Evolutionary conservation across 441 rosid species (phyloP).

Genomic region (Arabidopsis hybrid): DNA sequence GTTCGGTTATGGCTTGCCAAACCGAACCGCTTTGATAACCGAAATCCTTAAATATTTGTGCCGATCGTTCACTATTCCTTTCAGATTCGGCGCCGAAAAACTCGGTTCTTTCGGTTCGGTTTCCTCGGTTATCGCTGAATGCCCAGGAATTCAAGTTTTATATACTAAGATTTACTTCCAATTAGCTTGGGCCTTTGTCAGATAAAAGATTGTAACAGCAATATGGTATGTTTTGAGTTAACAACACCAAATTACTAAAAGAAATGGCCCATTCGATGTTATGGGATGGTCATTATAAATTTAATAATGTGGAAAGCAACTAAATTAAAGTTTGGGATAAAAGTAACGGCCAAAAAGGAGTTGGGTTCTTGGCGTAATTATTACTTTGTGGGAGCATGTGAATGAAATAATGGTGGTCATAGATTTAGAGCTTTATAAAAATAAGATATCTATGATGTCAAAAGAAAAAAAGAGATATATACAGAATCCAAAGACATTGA

Average conservation of each 20-base stretch:
- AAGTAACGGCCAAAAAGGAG: conserved; percentile 25
- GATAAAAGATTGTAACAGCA: too few species aligned
- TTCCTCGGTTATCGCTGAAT: too few species aligned
- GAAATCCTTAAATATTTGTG: too few species aligned
- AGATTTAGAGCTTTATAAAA: conserved; percentile 23
- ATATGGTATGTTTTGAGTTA: not conserved
- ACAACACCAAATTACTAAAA: not conserved
- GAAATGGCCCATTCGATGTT: not conserved
- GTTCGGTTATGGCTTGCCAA: too few species aligned
- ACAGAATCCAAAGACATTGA: conserved; percentile 15
- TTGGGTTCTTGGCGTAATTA: conserved; percentile 30
- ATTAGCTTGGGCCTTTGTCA: too few species aligned
- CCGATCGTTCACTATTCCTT: too few species aligned
- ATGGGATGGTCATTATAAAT: not conserved
- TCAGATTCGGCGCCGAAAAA: too few species aligned
- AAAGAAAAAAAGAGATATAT: not conserved
- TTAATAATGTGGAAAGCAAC: conserved; percentile 14
- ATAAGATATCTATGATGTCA: conserved; percentile 19
- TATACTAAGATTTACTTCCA: too few species aligned
- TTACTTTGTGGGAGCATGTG: conserved; percentile 43
- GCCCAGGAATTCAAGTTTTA: too few species aligned
- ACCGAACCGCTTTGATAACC: too few species aligned
- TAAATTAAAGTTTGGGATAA: conserved; percentile 15
- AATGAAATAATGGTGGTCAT: conserved; percentile 42
- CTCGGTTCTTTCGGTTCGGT: too few species aligned